phyloP scores from a whole-genome alignment of 352 stramenopile species.

The Globisporangium radiosum region DNA sequence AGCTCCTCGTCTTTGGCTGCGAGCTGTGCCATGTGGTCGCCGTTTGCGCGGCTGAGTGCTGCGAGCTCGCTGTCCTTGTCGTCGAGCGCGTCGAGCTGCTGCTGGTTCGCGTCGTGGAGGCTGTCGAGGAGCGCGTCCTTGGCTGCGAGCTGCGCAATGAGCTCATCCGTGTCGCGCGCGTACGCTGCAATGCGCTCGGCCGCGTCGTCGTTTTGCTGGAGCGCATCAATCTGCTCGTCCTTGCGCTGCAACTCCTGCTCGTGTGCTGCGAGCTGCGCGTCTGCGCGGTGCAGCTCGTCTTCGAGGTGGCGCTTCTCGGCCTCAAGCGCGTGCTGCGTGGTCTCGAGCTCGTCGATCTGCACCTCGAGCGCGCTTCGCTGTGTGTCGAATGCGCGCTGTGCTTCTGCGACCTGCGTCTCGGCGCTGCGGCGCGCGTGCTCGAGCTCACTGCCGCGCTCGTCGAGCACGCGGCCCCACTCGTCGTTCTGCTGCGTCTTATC shows the following conservation, averaged over 20 bases:
- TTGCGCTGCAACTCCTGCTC: constrained; percentile 1
- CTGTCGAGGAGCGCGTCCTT: constrained; percentile 8
- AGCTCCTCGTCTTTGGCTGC: constrained; percentile 24
- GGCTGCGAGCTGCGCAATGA: constrained; percentile 6
- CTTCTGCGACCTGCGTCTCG: constrained; percentile 24
- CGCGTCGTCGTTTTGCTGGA: constrained; percentile 1
- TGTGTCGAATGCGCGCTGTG: constrained; percentile 18
- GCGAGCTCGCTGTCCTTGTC: constrained; percentile 25
- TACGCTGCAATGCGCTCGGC: constrained; percentile 2
- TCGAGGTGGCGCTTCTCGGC: constrained; percentile 10
- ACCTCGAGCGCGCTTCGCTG: constrained; percentile 9
- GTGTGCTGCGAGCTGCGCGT: constrained; percentile 5
- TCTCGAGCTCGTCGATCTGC: constrained; percentile 12
- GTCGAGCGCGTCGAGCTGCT: constrained; percentile 22
- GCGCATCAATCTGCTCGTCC: not conserved
- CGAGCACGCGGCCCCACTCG: constrained; percentile 28
- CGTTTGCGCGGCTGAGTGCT: constrained; percentile 15
- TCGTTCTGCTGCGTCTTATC: constrained; percentile 15
- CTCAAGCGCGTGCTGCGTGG: not conserved
- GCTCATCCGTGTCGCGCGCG: constrained; percentile 6
- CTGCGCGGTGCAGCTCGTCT: constrained; percentile 5
- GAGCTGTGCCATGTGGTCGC: constrained; percentile 16
- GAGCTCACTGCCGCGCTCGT: constrained; percentile 37
- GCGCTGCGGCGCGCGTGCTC: constrained; percentile 28
- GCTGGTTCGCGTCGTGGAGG: constrained; percentile 11